Evolutionary conservation across 441 rosid species (phyloP).

Genomic region (Bruguiera hainesii): DNA sequence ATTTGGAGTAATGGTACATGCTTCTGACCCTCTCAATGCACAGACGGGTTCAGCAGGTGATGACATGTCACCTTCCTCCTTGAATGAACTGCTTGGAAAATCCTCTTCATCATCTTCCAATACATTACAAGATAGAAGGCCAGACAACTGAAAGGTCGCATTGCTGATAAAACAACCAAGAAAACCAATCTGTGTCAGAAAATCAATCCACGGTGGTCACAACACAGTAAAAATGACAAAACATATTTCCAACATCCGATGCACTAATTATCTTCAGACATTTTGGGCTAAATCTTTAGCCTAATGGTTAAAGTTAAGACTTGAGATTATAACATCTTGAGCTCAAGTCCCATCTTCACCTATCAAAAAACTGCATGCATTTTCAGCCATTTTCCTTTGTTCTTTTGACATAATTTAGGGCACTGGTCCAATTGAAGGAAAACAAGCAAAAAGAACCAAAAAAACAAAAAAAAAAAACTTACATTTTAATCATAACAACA

Average conservation of each 20-base stretch:
- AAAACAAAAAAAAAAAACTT: not conserved
- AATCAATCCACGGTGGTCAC: constrained; percentile 9
- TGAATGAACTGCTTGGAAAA: constrained; percentile 39
- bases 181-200: constrained; percentile 18
- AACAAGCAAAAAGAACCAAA: too few species aligned
- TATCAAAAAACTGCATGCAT: too few species aligned
- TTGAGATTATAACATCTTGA: too few species aligned
- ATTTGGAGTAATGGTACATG: constrained; percentile 36
- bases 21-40: constrained; percentile 43
- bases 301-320: too few species aligned
- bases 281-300: too few species aligned
- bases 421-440: too few species aligned
- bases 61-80: constrained; percentile 38
- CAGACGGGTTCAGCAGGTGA: constrained; percentile 30
- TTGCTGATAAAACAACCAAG: constrained; percentile 52
- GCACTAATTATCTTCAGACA: too few species aligned
- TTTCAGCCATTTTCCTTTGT: too few species aligned
- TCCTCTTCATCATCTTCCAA: constrained; percentile 78
- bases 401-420: too few species aligned
- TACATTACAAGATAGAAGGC: constrained; percentile 56
- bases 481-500: not conserved
- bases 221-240: not conserved
- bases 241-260: not conserved
- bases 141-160: constrained; percentile 91
- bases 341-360: too few species aligned